Evolutionary conservation across 768 basidiomycete genomes (phyloP).

Genomic region (Suillus paluster): DNA sequence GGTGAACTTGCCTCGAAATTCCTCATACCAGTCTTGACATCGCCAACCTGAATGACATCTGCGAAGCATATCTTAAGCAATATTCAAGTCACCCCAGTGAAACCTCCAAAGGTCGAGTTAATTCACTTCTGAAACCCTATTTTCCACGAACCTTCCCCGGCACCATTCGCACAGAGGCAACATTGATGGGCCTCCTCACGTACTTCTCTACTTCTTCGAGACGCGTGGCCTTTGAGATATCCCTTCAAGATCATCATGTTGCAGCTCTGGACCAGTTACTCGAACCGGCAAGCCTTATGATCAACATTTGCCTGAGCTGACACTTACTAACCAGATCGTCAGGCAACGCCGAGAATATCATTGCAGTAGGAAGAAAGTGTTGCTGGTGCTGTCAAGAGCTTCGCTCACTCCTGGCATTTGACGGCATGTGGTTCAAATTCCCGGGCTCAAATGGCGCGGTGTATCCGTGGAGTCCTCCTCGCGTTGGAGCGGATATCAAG

Average conservation of each 20-base stretch:
- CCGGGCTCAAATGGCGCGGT: constrained; percentile 1
- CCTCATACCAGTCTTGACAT: no score
- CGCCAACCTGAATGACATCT: background rate
- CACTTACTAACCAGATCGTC: background rate
- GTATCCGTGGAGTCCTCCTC: constrained; percentile 4
- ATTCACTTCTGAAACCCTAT: background rate
- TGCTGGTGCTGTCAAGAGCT: background rate
- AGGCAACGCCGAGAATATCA: background rate
- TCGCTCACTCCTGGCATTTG: background rate
- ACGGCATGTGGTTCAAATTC: background rate
- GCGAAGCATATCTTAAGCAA: background rate
- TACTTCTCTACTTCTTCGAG: background rate
- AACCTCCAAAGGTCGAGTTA: background rate
- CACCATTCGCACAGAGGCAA: background rate
- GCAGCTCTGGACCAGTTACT: background rate
- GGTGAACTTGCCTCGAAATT: no score
- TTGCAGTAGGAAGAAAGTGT: background rate
- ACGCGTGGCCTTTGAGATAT: background rate
- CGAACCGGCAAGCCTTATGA: background rate
- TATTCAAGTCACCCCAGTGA: no score
- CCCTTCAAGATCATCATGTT: background rate
- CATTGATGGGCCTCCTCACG: background rate
- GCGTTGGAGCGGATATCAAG: background rate
- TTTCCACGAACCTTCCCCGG: background rate
- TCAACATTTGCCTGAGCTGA: background rate